A percentile compares a stretch with the other conserved stretches of the same genome.
Conservation (phyloP, 2,329 filamentous ascomycete species). For the Calycina herbarum region DNA sequence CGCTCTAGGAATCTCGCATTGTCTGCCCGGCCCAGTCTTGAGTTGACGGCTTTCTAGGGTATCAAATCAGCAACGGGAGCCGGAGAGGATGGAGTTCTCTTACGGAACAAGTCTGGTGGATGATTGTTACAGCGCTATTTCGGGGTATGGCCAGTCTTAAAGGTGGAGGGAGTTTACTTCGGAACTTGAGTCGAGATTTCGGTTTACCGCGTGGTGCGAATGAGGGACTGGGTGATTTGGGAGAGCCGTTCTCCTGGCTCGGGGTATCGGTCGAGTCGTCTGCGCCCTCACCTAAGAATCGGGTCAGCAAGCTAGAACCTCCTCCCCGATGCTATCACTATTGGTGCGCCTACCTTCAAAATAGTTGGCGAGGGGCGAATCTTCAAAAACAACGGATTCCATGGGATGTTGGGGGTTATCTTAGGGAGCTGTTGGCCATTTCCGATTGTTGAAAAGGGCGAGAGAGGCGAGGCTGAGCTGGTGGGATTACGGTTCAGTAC, state of each 20-base stretch:
- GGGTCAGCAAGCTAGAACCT: slow-evolving; percentile 16
- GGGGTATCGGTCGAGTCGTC: slow-evolving; percentile 39
- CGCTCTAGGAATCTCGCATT: slow-evolving; percentile 86
- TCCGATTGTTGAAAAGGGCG: not conserved
- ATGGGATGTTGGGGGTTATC: slow-evolving; percentile 48
- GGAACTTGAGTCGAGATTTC: slow-evolving; percentile 54
- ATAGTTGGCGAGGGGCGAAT: slow-evolving; percentile 85
- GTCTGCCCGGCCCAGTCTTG: slow-evolving; percentile 72
- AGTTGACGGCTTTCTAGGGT: slow-evolving; percentile 65
- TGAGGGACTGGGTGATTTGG: slow-evolving; percentile 34
- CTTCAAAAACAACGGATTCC: slow-evolving; percentile 85
- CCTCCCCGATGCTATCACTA: not conserved
- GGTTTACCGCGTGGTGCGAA: slow-evolving; percentile 60
- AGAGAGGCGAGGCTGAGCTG: not conserved
- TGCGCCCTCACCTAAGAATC: slow-evolving; percentile 45
- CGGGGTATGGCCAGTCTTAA: slow-evolving; percentile 46
- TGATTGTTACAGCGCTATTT: slow-evolving; percentile 45
- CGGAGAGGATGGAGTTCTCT: slow-evolving; percentile 30
- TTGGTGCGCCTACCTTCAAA: slow-evolving; percentile 68
- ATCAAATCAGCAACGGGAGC: slow-evolving; percentile 14
- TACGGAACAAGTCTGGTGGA: slow-evolving; percentile 55
- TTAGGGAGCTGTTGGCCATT: slow-evolving; percentile 5
- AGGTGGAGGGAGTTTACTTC: slow-evolving; percentile 47
- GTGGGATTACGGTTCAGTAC: not conserved
- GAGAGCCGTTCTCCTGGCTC: slow-evolving; percentile 25